Conservation (phyloP, 306 rosid genomes). For the Phaseolus lunatus region DNA sequence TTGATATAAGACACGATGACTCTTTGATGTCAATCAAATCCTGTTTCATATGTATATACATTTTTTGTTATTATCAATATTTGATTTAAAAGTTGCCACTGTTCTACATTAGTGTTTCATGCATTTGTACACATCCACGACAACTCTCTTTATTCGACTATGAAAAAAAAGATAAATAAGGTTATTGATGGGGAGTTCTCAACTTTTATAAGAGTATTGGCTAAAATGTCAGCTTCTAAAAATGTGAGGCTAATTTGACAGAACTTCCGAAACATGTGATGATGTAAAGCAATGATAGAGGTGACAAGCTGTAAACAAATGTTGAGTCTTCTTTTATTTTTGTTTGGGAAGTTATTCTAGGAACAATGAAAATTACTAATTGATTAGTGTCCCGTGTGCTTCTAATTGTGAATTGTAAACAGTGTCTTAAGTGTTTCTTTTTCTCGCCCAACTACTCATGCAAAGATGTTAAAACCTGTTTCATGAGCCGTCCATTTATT, state of each 20-base stretch:
- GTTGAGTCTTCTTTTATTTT: not conserved
- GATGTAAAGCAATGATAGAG: not conserved
- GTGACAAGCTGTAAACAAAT: slow-evolving; percentile 8
- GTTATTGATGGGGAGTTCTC: slow-evolving; percentile 5
- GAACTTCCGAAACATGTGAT: slow-evolving; percentile 9
- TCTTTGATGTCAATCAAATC: not conserved
- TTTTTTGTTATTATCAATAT: not conserved
- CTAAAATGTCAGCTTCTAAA: slow-evolving; percentile 2
- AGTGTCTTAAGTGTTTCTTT: not conserved
- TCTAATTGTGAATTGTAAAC: not conserved
- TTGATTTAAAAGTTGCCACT: not conserved
- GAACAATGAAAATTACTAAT: not conserved
- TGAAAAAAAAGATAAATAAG: not conserved
- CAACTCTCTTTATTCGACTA: not conserved
- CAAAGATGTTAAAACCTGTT: not conserved
- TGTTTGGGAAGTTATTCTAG: slow-evolving; percentile 1
- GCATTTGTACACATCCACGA: not conserved
- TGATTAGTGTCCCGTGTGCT: not conserved
- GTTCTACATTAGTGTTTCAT: not conserved
- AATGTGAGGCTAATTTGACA: not conserved
- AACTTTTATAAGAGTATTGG: not conserved
- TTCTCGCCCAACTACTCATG: not conserved
- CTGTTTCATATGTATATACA: not conserved
- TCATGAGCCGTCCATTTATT: not conserved
- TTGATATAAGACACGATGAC: not conserved